Conservation (phyloP, 768 basidiomycete species). For the Auriscalpium vulgare region DNA sequence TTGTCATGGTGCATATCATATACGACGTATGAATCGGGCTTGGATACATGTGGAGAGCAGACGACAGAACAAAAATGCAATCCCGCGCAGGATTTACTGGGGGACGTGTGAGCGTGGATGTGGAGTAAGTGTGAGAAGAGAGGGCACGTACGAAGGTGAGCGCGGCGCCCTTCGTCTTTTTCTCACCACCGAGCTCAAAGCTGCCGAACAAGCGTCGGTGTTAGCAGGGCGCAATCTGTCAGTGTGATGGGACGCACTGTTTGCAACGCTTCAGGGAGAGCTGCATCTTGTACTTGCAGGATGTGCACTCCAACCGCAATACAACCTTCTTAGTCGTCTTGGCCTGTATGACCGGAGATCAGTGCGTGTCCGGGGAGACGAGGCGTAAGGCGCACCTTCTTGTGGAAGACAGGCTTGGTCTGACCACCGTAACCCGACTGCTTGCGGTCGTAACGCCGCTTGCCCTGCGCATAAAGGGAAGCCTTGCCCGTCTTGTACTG, state of each 20-base stretch:
- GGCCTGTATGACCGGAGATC: constrained; percentile 41
- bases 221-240: background rate
- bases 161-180: constrained; percentile 98
- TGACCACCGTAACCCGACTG: constrained; percentile 99
- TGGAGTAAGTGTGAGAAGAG: background rate
- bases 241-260: constrained; percentile 59
- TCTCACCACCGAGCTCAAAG: constrained; percentile 99
- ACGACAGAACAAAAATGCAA: background rate
- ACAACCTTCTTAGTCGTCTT: constrained; percentile 99
- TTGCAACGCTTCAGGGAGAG: constrained; percentile 97
- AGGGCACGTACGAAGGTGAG: constrained; percentile 75
- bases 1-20: constrained; percentile 6
- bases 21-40: background rate
- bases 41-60: constrained; percentile 8
- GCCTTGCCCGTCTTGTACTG: constrained; percentile 99
- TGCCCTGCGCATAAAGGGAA: constrained; percentile 96
- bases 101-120: too few relatives aligned
- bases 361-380: background rate
- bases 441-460: constrained; percentile 99
- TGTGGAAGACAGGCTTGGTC: constrained; percentile 99
- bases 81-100: too few relatives aligned
- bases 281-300: constrained; percentile 99
- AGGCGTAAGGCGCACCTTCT: constrained; percentile 62
- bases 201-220: constrained; percentile 28
- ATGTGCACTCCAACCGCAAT: constrained; percentile 92